Percentiles rank a stretch among this genome's conserved stretches.
Evolutionary conservation across 441 rosid species (phyloP).

Genomic region (Melastoma candidum): DNA sequence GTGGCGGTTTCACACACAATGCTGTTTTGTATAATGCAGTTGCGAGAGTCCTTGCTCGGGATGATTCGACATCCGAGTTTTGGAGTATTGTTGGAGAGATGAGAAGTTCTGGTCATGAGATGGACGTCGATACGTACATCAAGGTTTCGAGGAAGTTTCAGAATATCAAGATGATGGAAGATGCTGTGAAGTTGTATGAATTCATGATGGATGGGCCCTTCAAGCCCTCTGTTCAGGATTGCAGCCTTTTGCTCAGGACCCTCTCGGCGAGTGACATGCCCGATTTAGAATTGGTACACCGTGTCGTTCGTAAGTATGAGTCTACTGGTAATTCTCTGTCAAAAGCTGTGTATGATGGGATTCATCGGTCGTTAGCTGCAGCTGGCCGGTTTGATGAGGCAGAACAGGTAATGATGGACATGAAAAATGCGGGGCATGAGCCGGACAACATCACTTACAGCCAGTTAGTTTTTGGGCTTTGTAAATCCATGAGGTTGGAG

Average conservation of each 20-base stretch:
- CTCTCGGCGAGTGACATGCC: conserved; percentile 38
- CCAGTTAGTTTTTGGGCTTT: conserved; percentile 79
- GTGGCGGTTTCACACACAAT: conserved; percentile 36
- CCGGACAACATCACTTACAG: conserved; percentile 86
- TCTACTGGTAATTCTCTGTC: conserved; percentile 47
- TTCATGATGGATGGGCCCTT: conserved; percentile 80
- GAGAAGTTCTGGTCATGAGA: conserved; percentile 47
- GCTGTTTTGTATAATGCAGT: conserved; percentile 49
- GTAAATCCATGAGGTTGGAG: conserved; percentile 63
- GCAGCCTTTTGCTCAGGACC: conserved; percentile 48
- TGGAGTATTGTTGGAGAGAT: conserved; percentile 60
- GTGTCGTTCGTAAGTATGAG: conserved; percentile 53
- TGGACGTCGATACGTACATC: conserved; percentile 66
- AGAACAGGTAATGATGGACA: conserved; percentile 38
- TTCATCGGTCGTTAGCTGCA: conserved; percentile 62
- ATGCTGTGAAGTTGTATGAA: conserved; percentile 75
- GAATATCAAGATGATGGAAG: conserved; percentile 50
- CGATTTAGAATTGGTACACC: conserved; percentile 51
- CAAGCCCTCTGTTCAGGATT: conserved; percentile 64
- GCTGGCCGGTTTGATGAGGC: conserved; percentile 66
- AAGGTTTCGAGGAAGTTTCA: conserved; percentile 75
- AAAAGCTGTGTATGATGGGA: conserved; percentile 67
- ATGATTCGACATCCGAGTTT: conserved; percentile 49
- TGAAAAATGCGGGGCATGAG: conserved; percentile 57
- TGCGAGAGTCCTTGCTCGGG: conserved; percentile 53